Evolutionary conservation across 495 filamentous ascomycete species (phyloP).

Genomic region (Astrocystis sublimbata): DNA sequence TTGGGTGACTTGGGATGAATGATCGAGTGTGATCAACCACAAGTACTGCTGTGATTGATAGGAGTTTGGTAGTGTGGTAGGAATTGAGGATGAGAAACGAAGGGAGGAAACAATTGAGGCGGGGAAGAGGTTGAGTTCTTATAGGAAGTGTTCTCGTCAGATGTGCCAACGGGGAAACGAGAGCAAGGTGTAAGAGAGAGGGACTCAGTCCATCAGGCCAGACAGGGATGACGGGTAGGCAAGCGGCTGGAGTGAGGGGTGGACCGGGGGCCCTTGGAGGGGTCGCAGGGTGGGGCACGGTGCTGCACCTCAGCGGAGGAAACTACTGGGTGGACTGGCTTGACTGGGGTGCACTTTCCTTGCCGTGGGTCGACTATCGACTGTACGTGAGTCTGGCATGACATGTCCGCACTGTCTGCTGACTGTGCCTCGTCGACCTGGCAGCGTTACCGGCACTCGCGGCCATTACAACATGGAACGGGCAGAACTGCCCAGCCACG

Average conservation of each 20-base stretch:
- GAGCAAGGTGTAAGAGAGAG: too few species aligned
- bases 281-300: background rate
- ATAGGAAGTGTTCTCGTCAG: conserved; percentile 14
- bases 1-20: background rate
- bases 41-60: background rate
- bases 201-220: background rate
- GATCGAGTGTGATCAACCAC: background rate
- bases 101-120: background rate
- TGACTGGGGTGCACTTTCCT: conserved; percentile 1
- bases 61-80: background rate
- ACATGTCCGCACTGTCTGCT: background rate
- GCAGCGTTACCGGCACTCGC: background rate
- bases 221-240: background rate
- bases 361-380: background rate
- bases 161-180: background rate
- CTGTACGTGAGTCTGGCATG: background rate
- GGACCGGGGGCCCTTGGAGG: background rate
- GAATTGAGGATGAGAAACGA: background rate
- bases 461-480: background rate
- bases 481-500: too few species aligned
- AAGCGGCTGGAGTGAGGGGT: conserved; percentile 8
- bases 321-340: too few species aligned
- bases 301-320: background rate
- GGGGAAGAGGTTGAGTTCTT: conserved; percentile 17
- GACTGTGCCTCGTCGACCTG: background rate